phyloP scores from a whole-genome alignment of 495 filamentous ascomycete species.

The Penicillium bovifimosum region DNA sequence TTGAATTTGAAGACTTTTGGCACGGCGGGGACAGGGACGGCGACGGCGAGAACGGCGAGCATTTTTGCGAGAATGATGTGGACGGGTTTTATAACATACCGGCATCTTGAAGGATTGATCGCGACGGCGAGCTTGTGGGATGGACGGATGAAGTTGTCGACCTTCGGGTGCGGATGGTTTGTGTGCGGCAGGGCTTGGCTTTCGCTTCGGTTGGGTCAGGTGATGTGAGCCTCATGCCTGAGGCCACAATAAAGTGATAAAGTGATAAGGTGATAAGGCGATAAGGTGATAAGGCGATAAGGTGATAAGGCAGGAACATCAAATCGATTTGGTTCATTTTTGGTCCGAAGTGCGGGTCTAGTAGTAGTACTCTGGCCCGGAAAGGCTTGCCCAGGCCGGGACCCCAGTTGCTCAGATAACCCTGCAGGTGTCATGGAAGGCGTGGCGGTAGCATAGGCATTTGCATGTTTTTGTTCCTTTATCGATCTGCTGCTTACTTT shows the following conservation, averaged over 20 bases:
- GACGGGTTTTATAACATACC: slow-evolving; percentile 47
- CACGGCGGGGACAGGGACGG: slow-evolving; percentile 1
- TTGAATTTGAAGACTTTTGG: slow-evolving; percentile 10
- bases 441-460: too few species aligned
- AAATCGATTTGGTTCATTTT: not conserved
- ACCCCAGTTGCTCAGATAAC: too few species aligned
- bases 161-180: slow-evolving; percentile 35
- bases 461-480: too few species aligned
- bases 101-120: slow-evolving; percentile 71
- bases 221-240: slow-evolving; percentile 27
- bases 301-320: not conserved
- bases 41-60: not conserved
- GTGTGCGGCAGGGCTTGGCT: slow-evolving; percentile 46
- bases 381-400: too few species aligned
- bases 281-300: not conserved
- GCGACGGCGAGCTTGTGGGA: slow-evolving; percentile 42
- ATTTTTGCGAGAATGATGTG: not conserved
- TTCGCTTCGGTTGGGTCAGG: slow-evolving; percentile 41
- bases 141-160: slow-evolving; percentile 41
- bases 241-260: too few species aligned
- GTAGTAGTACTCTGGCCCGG: too few species aligned
- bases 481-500: too few species aligned
- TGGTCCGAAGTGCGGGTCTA: too few species aligned
- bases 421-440: too few species aligned
- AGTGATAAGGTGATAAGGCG: not conserved